Conservation (phyloP, 179 eudicot genomes). For the Spinacia oleracea region DNA sequence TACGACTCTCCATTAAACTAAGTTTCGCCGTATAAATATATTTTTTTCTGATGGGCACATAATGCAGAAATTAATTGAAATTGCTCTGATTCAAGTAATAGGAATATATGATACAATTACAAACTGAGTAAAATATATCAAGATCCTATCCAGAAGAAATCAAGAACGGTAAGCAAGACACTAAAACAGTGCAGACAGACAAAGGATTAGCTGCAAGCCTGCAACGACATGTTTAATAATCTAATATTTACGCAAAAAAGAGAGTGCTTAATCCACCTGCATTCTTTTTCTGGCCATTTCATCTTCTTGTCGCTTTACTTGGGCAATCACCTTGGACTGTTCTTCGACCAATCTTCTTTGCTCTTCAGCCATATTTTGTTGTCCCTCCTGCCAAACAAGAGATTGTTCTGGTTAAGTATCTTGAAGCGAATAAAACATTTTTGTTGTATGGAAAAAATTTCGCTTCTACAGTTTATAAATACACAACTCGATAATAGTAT, state of each 20-base stretch:
- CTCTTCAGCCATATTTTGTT: constrained; percentile 75
- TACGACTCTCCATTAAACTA: not conserved
- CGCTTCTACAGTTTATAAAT: constrained; percentile 7
- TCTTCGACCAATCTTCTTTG: constrained; percentile 77
- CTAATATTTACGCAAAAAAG: not conserved
- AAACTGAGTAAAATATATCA: not conserved
- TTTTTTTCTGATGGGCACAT: not conserved
- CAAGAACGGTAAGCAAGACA: not conserved
- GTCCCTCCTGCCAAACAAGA: constrained; percentile 64
- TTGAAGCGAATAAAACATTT: not conserved
- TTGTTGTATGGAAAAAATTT: not conserved
- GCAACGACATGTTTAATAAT: not conserved
- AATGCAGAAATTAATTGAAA: not conserved
- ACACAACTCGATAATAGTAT: not conserved
- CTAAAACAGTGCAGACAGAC: not conserved
- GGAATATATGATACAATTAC: too few species aligned
- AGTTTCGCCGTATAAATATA: too few species aligned
- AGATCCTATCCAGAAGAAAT: not conserved
- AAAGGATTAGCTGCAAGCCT: not conserved
- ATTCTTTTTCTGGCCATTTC: constrained; percentile 87
- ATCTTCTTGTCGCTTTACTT: constrained; percentile 87
- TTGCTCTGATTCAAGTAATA: not conserved
- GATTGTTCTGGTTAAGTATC: not conserved
- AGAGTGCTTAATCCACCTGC: constrained; percentile 53
- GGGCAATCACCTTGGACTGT: constrained; percentile 87